These are phyloP conservation scores for Coemansia sp. DNA, from an alignment of 192 early-diverging fungal species.

Conservation along the genomic window DNA sequence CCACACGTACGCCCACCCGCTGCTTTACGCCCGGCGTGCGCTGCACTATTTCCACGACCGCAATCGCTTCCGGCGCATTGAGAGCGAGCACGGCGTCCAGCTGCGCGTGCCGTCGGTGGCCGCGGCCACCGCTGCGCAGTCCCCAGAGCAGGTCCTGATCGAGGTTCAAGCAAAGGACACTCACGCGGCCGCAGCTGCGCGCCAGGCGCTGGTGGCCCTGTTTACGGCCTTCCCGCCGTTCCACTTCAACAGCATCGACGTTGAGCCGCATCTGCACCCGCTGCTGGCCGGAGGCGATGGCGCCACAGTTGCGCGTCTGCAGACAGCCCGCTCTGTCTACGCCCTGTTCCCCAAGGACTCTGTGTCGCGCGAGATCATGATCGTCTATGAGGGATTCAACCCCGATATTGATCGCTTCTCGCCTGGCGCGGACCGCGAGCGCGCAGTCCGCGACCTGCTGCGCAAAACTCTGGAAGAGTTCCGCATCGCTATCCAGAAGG, in stretches of 20 bases:
- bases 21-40: slow-evolving; percentile 59
- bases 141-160: slow-evolving; percentile 50
- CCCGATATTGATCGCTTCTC: slow-evolving; percentile 43
- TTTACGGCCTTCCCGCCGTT: slow-evolving; percentile 53
- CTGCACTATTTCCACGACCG: slow-evolving; percentile 72
- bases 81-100: slow-evolving; percentile 59
- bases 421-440: slow-evolving; percentile 51
- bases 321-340: slow-evolving; percentile 60
- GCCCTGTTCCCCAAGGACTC: slow-evolving; percentile 70
- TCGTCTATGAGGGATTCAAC: slow-evolving; percentile 70
- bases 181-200: slow-evolving; percentile 58
- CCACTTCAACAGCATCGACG: slow-evolving; percentile 61
- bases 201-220: slow-evolving; percentile 50
- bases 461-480: slow-evolving; percentile 61
- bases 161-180: slow-evolving; percentile 74
- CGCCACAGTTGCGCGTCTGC: slow-evolving; percentile 58
- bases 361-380: slow-evolving; percentile 60
- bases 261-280: slow-evolving; percentile 74
- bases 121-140: slow-evolving; percentile 21
- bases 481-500: slow-evolving; percentile 52
- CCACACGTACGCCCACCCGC: slow-evolving; percentile 48
- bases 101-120: slow-evolving; percentile 53
- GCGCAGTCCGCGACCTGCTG: slow-evolving; percentile 49
- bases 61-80: slow-evolving; percentile 67
- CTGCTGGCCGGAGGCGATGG: slow-evolving; percentile 62